A percentile compares a stretch with the other conserved stretches of the same genome.
Evolutionary conservation across 176 grass and related monocot genomes (phyloP).

Genomic region (Cenchrus americanus): DNA sequence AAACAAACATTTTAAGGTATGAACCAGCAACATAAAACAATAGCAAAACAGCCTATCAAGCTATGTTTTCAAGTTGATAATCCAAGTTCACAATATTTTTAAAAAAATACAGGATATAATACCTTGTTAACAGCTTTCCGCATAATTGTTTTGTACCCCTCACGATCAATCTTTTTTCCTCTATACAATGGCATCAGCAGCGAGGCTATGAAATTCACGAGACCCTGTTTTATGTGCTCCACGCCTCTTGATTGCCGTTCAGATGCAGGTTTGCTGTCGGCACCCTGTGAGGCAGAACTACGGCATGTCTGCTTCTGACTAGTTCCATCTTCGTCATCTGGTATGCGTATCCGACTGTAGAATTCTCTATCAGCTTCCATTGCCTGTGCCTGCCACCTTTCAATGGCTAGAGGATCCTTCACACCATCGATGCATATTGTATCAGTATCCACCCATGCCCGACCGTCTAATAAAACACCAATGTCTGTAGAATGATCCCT

Average conservation of each 20-base stretch:
- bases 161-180: slow-evolving; percentile 75
- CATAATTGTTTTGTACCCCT: slow-evolving; percentile 90
- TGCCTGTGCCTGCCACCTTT: slow-evolving; percentile 95
- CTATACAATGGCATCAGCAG: slow-evolving; percentile 92
- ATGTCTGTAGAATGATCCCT: slow-evolving; percentile 73
- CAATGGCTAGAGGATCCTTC: slow-evolving; percentile 89
- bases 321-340: slow-evolving; percentile 76
- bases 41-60: background rate
- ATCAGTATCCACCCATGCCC: slow-evolving; percentile 95
- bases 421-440: slow-evolving; percentile 75
- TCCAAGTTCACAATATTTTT: background rate
- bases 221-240: slow-evolving; percentile 85
- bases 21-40: slow-evolving; percentile 29
- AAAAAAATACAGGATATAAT: slow-evolving; percentile 38
- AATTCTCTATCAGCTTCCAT: slow-evolving; percentile 94
- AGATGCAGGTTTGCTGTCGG: slow-evolving; percentile 69
- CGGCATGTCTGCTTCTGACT: slow-evolving; percentile 65
- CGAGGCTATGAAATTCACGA: slow-evolving; percentile 82
- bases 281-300: slow-evolving; percentile 71
- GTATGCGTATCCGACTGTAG: slow-evolving; percentile 73
- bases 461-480: slow-evolving; percentile 64
- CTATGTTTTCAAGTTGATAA: slow-evolving; percentile 23
- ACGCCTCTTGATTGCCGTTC: slow-evolving; percentile 67
- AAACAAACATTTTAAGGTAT: slow-evolving; percentile 32
- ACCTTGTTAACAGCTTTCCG: slow-evolving; percentile 96